phyloP scores from a whole-genome alignment of 1,284 basidiomycete genomes.

The Baeospora myosura region DNA sequence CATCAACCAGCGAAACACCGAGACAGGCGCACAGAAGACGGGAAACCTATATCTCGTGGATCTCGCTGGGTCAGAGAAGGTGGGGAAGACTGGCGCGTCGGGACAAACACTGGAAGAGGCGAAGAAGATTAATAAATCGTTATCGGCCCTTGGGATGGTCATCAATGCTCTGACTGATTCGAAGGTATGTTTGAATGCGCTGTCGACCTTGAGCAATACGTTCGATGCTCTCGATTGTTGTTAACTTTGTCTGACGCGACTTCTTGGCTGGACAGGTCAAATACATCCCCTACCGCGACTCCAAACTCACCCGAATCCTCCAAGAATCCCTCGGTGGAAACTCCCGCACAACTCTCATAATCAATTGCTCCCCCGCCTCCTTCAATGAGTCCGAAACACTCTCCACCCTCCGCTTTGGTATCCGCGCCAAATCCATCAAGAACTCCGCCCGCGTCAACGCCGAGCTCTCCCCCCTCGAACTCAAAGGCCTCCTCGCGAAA shows the following conservation, averaged over 20 bases:
- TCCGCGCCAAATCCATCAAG: constrained; percentile 99
- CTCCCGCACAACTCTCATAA: constrained; percentile 96
- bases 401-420: constrained; percentile 97
- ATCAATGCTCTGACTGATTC: constrained; percentile 97
- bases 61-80: constrained; percentile 98
- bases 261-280: constrained; percentile 59
- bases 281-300: constrained; percentile 98
- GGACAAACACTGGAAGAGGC: constrained; percentile 99
- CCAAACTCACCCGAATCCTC: constrained; percentile 96
- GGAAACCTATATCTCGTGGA: constrained; percentile 98
- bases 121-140: constrained; percentile 99
- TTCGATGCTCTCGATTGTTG: constrained; percentile 5
- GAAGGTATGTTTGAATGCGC: constrained; percentile 54
- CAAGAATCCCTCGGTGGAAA: constrained; percentile 99
- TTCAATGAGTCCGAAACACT: constrained; percentile 98
- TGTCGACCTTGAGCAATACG: no score
- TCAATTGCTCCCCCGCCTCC: constrained; percentile 96
- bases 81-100: constrained; percentile 98
- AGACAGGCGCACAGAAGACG: constrained; percentile 91
- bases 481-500: constrained; percentile 89
- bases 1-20: constrained; percentile 94
- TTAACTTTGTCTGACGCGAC: constrained; percentile 6
- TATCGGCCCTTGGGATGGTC: constrained; percentile 98
- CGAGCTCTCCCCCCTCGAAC: constrained; percentile 92
- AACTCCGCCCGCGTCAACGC: constrained; percentile 98